Percentiles rank a stretch among this genome's conserved stretches.
Evolutionary conservation across 495 filamentous ascomycete genomes (phyloP).

Genomic region (Penicillium dipodomyicola): DNA sequence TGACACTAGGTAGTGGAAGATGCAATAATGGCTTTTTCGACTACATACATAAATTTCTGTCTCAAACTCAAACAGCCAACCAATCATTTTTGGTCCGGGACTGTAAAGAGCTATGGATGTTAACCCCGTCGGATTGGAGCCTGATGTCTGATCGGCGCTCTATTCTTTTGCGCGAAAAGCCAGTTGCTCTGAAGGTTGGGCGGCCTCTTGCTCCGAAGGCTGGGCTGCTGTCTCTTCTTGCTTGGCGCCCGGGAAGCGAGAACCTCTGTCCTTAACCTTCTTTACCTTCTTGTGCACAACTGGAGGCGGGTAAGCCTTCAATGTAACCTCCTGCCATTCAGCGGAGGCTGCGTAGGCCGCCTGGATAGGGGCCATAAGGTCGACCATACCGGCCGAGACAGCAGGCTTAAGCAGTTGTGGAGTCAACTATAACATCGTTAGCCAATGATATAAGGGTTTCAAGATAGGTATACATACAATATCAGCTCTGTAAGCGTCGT

Average conservation of each 20-base stretch:
- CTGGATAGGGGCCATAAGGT: slow-evolving; percentile 69
- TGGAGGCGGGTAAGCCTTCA: slow-evolving; percentile 4
- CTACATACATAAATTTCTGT: not conserved
- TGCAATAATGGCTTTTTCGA: not conserved
- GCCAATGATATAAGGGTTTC: not conserved
- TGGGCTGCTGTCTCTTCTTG: too few relatives aligned
- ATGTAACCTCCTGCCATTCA: slow-evolving; percentile 67
- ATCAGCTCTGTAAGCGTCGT: slow-evolving; percentile 70
- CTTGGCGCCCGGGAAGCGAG: slow-evolving; percentile 6
- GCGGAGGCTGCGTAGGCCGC: slow-evolving; percentile 57
- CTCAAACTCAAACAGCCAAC: not conserved
- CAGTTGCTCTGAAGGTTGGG: too few relatives aligned
- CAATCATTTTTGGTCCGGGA: not conserved
- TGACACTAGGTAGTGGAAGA: not conserved
- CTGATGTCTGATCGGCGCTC: too few relatives aligned
- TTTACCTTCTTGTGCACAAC: slow-evolving; percentile 6
- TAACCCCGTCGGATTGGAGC: too few relatives aligned
- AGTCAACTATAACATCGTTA: slow-evolving; percentile 52
- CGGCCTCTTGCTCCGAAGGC: too few relatives aligned
- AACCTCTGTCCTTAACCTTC: slow-evolving; percentile 3
- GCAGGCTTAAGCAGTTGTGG: slow-evolving; percentile 77
- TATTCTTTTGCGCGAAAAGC: too few relatives aligned
- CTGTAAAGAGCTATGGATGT: too few relatives aligned
- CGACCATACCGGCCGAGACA: slow-evolving; percentile 60
- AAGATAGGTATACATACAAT: slow-evolving; percentile 47